phyloP scores from a whole-genome alignment of 768 basidiomycete genomes.

The Psilocybe cubensis region DNA sequence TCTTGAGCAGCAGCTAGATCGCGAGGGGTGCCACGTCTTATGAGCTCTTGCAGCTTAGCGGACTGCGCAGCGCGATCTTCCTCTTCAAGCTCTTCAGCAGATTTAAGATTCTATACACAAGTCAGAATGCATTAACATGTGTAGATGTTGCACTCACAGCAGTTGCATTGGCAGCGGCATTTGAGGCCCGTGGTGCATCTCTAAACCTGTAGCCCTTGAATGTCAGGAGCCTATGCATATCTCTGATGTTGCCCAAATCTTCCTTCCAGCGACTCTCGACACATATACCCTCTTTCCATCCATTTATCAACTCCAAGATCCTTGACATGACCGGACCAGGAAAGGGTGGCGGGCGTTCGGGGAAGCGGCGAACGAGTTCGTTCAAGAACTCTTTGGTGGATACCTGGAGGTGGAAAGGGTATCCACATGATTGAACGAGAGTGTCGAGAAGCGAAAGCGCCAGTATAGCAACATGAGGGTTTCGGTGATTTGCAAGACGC shows the following conservation, averaged over 20 bases:
- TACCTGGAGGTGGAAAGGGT: conserved; percentile 96
- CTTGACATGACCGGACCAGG: conserved; percentile 94
- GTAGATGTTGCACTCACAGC: conserved; percentile 40
- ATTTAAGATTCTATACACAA: conserved; percentile 78
- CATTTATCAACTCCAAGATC: conserved; percentile 89
- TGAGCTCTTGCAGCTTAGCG: conserved; percentile 98
- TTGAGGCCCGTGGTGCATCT: conserved; percentile 44
- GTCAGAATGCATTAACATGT: not conserved
- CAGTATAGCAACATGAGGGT: conserved; percentile 88
- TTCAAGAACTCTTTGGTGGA: conserved; percentile 98
- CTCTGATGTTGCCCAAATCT: conserved; percentile 94
- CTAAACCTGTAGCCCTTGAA: conserved; percentile 93
- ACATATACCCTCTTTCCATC: conserved; percentile 96
- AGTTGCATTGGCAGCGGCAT: conserved; percentile 35
- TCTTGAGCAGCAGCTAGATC: conserved; percentile 96
- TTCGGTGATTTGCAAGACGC: conserved; percentile 85
- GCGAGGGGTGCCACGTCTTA: conserved; percentile 92
- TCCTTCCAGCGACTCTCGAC: conserved; percentile 90
- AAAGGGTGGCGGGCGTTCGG: conserved; percentile 95
- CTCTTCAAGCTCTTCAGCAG: conserved; percentile 93
- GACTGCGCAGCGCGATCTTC: conserved; percentile 95
- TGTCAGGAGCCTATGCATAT: conserved; percentile 93
- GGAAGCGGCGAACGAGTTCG: conserved; percentile 96
- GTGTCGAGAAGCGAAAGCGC: conserved; percentile 87
- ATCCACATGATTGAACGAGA: conserved; percentile 94